Conservation (phyloP, 768 basidiomycete species). For the Paxillus ammoniavirescens region DNA sequence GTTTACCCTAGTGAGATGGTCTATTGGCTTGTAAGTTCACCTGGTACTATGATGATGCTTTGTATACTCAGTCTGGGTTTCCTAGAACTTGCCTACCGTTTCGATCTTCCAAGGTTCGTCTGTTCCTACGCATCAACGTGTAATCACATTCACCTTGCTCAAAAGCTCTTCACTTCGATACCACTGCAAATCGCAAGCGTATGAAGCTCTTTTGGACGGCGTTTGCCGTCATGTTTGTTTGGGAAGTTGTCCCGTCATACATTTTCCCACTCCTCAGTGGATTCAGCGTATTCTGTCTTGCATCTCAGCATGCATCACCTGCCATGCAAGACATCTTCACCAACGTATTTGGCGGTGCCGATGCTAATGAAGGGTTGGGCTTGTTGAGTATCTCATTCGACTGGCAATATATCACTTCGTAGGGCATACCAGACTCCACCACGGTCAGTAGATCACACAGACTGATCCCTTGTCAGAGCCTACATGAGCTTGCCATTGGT, state of each 20-base stretch:
- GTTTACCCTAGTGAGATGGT: constrained; percentile 67
- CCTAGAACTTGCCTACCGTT: constrained; percentile 53
- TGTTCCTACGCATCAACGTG: constrained; percentile 15
- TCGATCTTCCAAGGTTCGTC: constrained; percentile 53
- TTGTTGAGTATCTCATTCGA: constrained; percentile 59
- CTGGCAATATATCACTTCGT: constrained; percentile 36
- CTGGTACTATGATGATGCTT: neutral
- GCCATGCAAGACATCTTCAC: constrained; percentile 28
- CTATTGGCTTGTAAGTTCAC: constrained; percentile 48
- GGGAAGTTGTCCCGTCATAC: constrained; percentile 26
- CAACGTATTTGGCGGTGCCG: constrained; percentile 60
- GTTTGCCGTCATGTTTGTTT: constrained; percentile 34
- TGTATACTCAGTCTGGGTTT: neutral
- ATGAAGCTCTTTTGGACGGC: constrained; percentile 55
- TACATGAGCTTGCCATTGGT: constrained; percentile 53
- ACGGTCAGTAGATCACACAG: too few species aligned
- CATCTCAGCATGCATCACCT: constrained; percentile 34
- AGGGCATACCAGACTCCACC: neutral
- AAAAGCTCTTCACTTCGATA: constrained; percentile 50
- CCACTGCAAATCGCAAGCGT: constrained; percentile 42
- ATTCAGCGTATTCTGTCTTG: constrained; percentile 59
- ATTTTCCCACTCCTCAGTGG: constrained; percentile 61
- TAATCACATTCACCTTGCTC: constrained; percentile 20
- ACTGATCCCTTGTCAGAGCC: neutral
- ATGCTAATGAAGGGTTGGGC: constrained; percentile 69